Evolutionary conservation across 2,329 filamentous ascomycete species (phyloP).

Genomic region (Plectosphaerella plurivora): DNA sequence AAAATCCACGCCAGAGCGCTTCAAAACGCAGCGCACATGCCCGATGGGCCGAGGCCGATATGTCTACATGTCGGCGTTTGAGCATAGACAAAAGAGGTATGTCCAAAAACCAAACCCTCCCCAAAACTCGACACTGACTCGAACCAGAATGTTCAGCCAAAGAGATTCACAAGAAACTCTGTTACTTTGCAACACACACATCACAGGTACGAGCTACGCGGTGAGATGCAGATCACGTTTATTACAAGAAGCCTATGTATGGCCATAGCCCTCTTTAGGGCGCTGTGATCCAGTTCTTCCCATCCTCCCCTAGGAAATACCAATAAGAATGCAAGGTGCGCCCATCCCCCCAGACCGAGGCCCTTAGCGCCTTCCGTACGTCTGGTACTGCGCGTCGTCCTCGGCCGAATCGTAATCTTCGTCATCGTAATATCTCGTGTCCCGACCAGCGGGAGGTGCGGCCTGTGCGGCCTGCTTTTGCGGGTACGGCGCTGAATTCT

Average conservation of each 20-base stretch:
- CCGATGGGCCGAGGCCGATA: background rate
- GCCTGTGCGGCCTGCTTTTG: background rate
- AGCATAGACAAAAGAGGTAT: conserved; percentile 1
- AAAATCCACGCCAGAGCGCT: too few relatives aligned
- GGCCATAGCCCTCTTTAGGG: background rate
- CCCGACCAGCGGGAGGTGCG: conserved; percentile 8
- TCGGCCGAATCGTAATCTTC: background rate
- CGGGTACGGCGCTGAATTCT: background rate
- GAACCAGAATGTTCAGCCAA: too few relatives aligned
- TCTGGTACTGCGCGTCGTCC: background rate
- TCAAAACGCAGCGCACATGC: too few relatives aligned
- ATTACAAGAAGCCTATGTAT: background rate
- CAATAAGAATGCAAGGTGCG: background rate
- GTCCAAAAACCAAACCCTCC: background rate
- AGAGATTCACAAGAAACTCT: too few relatives aligned
- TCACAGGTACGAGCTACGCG: too few relatives aligned
- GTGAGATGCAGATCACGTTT: background rate
- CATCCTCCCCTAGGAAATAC: background rate
- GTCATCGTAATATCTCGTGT: conserved; percentile 3
- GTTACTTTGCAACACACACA: too few relatives aligned
- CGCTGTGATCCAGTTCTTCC: background rate
- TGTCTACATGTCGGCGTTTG: conserved; percentile 2
- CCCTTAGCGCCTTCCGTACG: background rate
- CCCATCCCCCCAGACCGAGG: background rate
- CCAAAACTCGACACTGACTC: background rate